Evolutionary conservation across 306 rosid species (phyloP).

Genomic region (Senna tora): DNA sequence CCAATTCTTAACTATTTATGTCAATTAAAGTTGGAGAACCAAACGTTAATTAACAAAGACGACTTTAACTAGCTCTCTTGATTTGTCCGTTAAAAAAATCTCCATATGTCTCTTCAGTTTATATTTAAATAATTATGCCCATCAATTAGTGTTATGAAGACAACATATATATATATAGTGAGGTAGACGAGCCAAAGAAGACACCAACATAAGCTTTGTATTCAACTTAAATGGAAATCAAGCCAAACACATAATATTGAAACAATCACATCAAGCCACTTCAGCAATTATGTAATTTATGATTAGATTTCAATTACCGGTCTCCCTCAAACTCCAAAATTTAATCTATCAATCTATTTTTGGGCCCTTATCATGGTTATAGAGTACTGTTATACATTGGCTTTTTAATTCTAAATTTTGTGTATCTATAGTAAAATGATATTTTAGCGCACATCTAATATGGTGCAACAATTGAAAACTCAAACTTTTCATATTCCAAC

Average conservation of each 20-base stretch:
- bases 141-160: neutral
- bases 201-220: neutral
- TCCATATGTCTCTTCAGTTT: neutral
- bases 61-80: neutral
- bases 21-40: too few species aligned
- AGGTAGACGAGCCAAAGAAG: neutral
- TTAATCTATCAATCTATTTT: too few species aligned
- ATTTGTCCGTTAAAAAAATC: neutral
- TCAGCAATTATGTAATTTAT: neutral
- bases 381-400: too few species aligned
- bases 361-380: too few species aligned
- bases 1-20: too few species aligned
- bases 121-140: neutral
- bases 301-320: too few species aligned
- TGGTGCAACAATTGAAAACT: too few species aligned
- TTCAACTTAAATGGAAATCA: neutral
- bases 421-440: too few species aligned
- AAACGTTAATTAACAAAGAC: neutral
- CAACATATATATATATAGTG: too few species aligned
- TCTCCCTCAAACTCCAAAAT: too few species aligned
- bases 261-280: neutral
- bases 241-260: neutral
- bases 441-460: neutral
- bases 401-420: too few species aligned
- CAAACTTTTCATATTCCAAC: neutral